Conservation (phyloP, 2,329 filamentous ascomycete species). For the Xylariaceae sp. region DNA sequence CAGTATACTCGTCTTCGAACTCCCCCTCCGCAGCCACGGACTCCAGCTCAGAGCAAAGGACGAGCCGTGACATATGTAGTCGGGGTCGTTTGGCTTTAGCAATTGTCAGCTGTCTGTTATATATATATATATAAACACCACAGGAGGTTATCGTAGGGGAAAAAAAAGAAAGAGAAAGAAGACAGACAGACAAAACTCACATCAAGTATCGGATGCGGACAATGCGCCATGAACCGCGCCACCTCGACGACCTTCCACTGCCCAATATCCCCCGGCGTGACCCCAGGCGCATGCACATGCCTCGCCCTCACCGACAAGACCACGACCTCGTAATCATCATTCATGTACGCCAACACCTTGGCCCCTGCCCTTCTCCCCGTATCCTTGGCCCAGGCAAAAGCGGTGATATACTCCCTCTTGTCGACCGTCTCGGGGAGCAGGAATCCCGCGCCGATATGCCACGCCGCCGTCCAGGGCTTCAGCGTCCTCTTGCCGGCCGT, state of each 20-base stretch:
- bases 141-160: too few species aligned
- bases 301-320: constrained; percentile 43
- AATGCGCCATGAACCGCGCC: constrained; percentile 41
- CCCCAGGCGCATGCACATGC: constrained; percentile 27
- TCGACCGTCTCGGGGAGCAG: constrained; percentile 38
- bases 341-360: constrained; percentile 47
- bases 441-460: constrained; percentile 49
- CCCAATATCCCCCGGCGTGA: constrained; percentile 17
- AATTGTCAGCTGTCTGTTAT: background rate
- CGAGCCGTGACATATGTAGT: constrained; percentile 44
- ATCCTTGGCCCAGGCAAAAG: constrained; percentile 49
- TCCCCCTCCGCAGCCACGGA: constrained; percentile 41
- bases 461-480: constrained; percentile 49
- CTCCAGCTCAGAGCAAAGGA: constrained; percentile 50
- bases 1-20: constrained; percentile 38
- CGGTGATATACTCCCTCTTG: constrained; percentile 37
- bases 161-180: background rate
- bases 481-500: constrained; percentile 32
- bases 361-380: constrained; percentile 35
- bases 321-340: constrained; percentile 44
- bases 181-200: constrained; percentile 23
- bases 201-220: constrained; percentile 36
- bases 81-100: constrained; percentile 36
- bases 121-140: background rate
- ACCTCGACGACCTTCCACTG: constrained; percentile 48